Evolutionary conservation across 495 filamentous ascomycete species (phyloP).

Genomic region (Penicillium chermesinum): DNA sequence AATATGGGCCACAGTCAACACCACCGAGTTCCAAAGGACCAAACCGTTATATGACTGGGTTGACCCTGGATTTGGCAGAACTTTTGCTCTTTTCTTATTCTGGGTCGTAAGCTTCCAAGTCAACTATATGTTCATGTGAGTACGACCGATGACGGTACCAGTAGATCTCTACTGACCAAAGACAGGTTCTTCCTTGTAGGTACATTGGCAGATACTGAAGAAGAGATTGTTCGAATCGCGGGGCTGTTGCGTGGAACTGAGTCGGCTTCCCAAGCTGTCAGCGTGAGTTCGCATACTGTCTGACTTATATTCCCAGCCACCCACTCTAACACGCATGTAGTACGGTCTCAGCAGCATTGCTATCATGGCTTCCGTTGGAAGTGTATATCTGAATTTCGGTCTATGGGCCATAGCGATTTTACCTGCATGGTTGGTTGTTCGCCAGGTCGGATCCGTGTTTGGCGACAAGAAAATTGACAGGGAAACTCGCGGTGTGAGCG

Average conservation of each 20-base stretch:
- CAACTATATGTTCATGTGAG: constrained; percentile 59
- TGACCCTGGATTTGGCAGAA: constrained; percentile 49
- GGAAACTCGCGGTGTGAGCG: constrained; percentile 22
- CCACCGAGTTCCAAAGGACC: constrained; percentile 46
- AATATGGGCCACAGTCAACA: constrained; percentile 55
- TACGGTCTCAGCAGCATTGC: constrained; percentile 54
- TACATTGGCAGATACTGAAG: constrained; percentile 50
- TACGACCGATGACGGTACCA: not conserved
- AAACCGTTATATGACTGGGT: constrained; percentile 55
- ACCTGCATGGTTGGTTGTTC: constrained; percentile 56
- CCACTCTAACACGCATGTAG: constrained; percentile 14
- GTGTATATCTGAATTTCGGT: constrained; percentile 58
- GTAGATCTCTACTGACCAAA: constrained; percentile 5
- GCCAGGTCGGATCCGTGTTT: constrained; percentile 41
- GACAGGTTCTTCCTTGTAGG: constrained; percentile 56
- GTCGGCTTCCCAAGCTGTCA: constrained; percentile 57
- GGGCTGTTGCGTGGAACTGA: constrained; percentile 57
- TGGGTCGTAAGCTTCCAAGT: constrained; percentile 56
- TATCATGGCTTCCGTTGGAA: constrained; percentile 55
- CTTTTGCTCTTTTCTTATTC: constrained; percentile 55
- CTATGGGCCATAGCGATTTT: constrained; percentile 53
- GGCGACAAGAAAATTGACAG: constrained; percentile 34
- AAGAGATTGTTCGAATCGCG: constrained; percentile 56
- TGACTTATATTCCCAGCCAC: not conserved
- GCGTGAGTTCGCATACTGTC: constrained; percentile 22